Conservation (phyloP, 805 yeast species). For the Starmerella powellii region DNA sequence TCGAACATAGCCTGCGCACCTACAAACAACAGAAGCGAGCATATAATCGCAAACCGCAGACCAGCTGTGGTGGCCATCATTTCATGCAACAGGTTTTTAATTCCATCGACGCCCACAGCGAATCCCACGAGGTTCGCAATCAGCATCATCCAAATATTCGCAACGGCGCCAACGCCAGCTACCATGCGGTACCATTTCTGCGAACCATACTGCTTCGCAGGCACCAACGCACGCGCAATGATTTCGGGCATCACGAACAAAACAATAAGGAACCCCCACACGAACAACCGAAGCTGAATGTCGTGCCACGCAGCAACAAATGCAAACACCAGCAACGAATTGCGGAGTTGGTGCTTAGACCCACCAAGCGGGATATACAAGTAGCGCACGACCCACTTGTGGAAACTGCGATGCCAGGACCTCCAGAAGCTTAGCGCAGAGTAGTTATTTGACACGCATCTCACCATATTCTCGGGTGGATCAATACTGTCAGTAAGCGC, state of each 20-base stretch:
- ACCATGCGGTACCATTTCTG: constrained; percentile 65
- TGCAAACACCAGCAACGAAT: constrained; percentile 74
- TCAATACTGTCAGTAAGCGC: constrained; percentile 82
- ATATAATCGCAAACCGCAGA: constrained; percentile 42
- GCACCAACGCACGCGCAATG: constrained; percentile 38
- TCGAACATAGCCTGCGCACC: constrained; percentile 94
- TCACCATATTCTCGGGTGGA: constrained; percentile 94
- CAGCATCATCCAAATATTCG: constrained; percentile 96
- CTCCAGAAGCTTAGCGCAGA: constrained; percentile 95
- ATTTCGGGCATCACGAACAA: constrained; percentile 80
- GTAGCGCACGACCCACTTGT: constrained; percentile 80
- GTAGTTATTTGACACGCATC: constrained; percentile 90
- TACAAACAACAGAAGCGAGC: constrained; percentile 59
- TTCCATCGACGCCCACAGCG: constrained; percentile 84
- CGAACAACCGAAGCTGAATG: constrained; percentile 66
- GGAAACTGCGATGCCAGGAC: constrained; percentile 94
- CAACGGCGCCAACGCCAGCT: constrained; percentile 79
- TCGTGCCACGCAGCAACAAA: constrained; percentile 99
- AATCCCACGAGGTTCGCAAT: constrained; percentile 90
- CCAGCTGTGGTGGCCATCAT: constrained; percentile 68
- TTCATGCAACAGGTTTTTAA: constrained; percentile 47
- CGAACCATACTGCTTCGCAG: constrained; percentile 30
- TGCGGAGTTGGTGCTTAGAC: constrained; percentile 52
- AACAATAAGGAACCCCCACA: constrained; percentile 96
- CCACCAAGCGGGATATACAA: constrained; percentile 91